These are phyloP conservation scores for Termitomyces sp. DNA, from an alignment of 768 basidiomycete species.

Conservation along the genomic window DNA sequence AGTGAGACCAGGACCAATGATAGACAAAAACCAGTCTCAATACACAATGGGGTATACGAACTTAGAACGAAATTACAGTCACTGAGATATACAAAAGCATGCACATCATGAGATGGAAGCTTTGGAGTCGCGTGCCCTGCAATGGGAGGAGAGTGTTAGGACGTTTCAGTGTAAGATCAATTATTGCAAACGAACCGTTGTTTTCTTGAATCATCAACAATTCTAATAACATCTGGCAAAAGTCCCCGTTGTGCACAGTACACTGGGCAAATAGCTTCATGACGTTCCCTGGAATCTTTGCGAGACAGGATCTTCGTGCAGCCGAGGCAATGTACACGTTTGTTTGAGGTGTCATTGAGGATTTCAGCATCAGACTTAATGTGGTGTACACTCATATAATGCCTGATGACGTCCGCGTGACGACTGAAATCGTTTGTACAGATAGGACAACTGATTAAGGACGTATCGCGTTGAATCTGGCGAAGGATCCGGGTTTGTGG, in stretches of 20 bases:
- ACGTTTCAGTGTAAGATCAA: not conserved
- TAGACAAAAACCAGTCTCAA: not conserved
- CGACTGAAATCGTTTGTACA: conserved; percentile 4
- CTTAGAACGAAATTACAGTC: not conserved
- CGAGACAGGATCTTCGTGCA: conserved; percentile 11
- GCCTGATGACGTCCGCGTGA: conserved; percentile 10
- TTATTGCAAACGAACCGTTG: not conserved
- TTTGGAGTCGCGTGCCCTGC: not conserved
- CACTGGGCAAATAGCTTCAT: conserved; percentile 6
- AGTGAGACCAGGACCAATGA: not conserved
- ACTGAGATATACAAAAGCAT: not conserved
- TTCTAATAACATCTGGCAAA: not conserved
- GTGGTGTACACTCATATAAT: conserved; percentile 5
- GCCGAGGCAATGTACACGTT: conserved; percentile 8
- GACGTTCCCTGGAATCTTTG: conserved; percentile 12
- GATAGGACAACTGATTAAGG: conserved; percentile 1
- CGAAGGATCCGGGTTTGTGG: conserved; percentile 1
- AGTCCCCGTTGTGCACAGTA: conserved; percentile 1
- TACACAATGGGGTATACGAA: not conserved
- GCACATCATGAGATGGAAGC: not conserved
- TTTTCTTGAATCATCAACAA: not conserved
- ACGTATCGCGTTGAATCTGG: conserved; percentile 4
- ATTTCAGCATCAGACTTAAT: conserved; percentile 6
- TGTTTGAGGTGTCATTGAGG: conserved; percentile 5
- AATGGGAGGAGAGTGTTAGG: not conserved